Base-by-base conservation (phyloP, 495 filamentous ascomycete species). In the Aspergillus kassunensis region DNA sequence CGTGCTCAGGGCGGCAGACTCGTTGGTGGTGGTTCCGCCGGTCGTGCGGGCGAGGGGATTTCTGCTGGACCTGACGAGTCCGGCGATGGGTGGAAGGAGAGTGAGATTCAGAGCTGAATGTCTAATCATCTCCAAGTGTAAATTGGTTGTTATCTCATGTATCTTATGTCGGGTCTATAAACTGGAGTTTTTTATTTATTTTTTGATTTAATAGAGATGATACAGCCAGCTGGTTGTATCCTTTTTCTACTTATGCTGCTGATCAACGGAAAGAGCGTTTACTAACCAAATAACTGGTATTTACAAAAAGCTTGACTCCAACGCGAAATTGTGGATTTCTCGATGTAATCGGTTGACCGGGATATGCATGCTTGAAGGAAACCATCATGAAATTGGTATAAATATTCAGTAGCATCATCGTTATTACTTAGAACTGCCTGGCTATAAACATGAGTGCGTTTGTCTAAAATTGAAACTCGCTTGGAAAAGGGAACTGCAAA, bases 1-100 rank as follows among this genome's bases (percentile, higher is more conserved):
- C 77, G 93, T 51, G 86, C 86, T 55, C 82, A 90, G 56, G 90
- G 91, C 4, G 83, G 84, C n/a, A 69, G 89, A 70, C 56, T 81
- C 75, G 68, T 86, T 75, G 72, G 89, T 45, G 73, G 73, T 34
- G 71, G 65, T 4, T 4, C 4, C 15, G 29, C 18, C 44, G 68
- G 89, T 6, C 70, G 73, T 49, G 65, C 58, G 33, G 67, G 73
- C 4, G 73, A 76, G 53, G 61, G 66, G 0, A 75, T 76, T 30
- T 71, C 73, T 21, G 65, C 69, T 55, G 66, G 66, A 58, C 60
- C 61, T 57, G 67, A 65, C 10, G 73, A 73, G 47, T 63, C 64
- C 24, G 66, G 61, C 13, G 69, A 70, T 59, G 73, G 71, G 18
- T 79, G 76, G 76, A 79, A 72, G 50, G 72, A 79, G 60, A 72